Evolutionary conservation across 2,329 filamentous ascomycete species (phyloP).

Genomic region (Sphaerulina musiva): DNA sequence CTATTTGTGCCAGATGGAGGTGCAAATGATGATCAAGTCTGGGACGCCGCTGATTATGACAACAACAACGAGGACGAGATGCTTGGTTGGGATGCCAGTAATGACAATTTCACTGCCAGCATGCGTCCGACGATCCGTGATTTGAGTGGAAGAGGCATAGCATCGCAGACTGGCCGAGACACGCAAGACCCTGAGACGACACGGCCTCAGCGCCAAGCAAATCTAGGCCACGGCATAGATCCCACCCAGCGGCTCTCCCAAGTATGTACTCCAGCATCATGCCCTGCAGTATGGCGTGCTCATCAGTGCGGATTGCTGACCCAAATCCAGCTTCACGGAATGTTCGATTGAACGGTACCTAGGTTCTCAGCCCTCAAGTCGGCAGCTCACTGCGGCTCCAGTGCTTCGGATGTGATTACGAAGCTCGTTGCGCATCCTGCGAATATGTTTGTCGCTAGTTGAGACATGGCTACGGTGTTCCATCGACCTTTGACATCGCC

Average conservation of each 20-base stretch:
- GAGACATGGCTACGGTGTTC: slow-evolving; percentile 56
- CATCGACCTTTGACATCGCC: slow-evolving; percentile 63
- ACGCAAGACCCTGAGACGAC: slow-evolving; percentile 3
- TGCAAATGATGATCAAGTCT: slow-evolving; percentile 59
- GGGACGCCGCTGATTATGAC: slow-evolving; percentile 65
- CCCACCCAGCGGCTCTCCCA: slow-evolving; percentile 70
- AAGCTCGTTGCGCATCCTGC: slow-evolving; percentile 92
- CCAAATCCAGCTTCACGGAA: slow-evolving; percentile 31
- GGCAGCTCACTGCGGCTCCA: background rate
- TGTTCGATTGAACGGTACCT: slow-evolving; percentile 33
- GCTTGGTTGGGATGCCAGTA: slow-evolving; percentile 67
- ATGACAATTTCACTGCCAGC: slow-evolving; percentile 50
- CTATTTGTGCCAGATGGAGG: slow-evolving; percentile 55
- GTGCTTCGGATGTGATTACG: slow-evolving; percentile 47
- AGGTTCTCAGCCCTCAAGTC: background rate
- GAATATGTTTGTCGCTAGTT: slow-evolving; percentile 56
- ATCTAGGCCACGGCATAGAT: slow-evolving; percentile 44
- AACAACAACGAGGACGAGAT: slow-evolving; percentile 56
- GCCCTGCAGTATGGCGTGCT: slow-evolving; percentile 1
- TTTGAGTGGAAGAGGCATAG: slow-evolving; percentile 25
- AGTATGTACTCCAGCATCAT: slow-evolving; percentile 40
- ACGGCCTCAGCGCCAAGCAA: slow-evolving; percentile 18
- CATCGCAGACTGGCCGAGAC: slow-evolving; percentile 16
- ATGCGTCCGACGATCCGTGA: slow-evolving; percentile 43
- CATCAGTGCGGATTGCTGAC: slow-evolving; percentile 18